Base-by-base conservation (phyloP, 139 green algal species). In the Chlorella vulgaris region DNA sequence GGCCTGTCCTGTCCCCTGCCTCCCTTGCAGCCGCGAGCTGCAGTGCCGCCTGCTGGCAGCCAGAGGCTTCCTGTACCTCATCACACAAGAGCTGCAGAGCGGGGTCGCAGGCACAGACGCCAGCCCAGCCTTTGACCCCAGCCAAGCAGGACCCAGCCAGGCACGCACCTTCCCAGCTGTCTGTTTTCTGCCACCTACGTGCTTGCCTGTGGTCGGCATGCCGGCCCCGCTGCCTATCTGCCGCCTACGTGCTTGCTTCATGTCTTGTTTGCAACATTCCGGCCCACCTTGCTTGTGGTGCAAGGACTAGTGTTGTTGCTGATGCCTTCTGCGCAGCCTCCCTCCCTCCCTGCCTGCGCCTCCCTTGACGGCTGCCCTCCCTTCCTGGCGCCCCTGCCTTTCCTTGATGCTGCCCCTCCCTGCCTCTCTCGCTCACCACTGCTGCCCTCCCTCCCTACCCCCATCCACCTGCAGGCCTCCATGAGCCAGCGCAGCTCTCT, bases 61-160 rank as follows among this genome's bases (percentile, higher is more conserved):
- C 24, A 71, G 84, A 26, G 84, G 81, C 39, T 80, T 88, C 71
- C 80, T 88, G 24, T 75, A 88, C 50, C 29, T 87, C n/a, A 69
- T 87, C 47, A 83, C 53, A 3, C 68, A 84, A 26, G 63, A 88
- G 66, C 65, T 84, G 15, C 22, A 43, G 47, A 31, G 18, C 28
- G 68, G 62, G 38, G 65, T 8, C 2, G 63, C 28, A 8, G 62
- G 40, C 0, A 47, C 28, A 8, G 62, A 35, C 0, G 50, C 21
- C n/a, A 42, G 21, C 0, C 31, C 65, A 7, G 61, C 28, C 7
- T 4, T 80, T n/a, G 80, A 60, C 2, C 43, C 40, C 22, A 74
- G 60, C 50, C 22, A 79, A 55, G 36, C 51, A 2, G 66, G 66
- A 0, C 60, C 75, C 39, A 70, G 58, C 60, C 75, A 81, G 80